These are phyloP conservation scores for Eucalyptus erythrocorys DNA, from an alignment of 345 rosid species.

Conservation along the genomic window DNA sequence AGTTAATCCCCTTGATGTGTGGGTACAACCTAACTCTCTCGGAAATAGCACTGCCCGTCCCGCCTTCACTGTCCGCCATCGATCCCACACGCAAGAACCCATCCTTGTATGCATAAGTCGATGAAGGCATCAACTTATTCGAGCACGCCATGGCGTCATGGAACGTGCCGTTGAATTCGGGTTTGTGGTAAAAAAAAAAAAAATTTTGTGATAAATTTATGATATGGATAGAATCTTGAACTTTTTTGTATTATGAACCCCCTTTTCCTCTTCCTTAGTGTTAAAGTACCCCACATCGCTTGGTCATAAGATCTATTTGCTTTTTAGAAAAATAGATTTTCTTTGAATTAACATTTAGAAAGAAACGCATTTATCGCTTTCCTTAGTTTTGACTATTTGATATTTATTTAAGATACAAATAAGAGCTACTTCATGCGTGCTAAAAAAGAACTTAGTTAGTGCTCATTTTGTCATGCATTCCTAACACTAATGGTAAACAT, in stretches of 20 bases:
- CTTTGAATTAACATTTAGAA: no score
- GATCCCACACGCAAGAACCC: background rate
- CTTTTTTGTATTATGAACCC: fast-evolving
- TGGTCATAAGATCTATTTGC: no score
- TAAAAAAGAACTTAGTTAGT: no score
- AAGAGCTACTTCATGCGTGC: fast-evolving
- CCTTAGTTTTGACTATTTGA: no score
- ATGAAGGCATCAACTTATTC: background rate
- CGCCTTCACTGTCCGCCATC: conserved; percentile 6
- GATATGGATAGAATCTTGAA: no score
- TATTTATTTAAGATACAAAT: no score
- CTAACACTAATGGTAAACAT: no score
- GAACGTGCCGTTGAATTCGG: background rate
- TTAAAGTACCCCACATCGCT: no score
- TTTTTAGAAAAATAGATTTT: no score
- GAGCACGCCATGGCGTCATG: background rate
- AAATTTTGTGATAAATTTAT: no score
- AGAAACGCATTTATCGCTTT: no score
- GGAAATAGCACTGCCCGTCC: background rate
- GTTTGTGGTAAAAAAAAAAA: background rate
- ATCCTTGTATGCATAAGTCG: background rate
- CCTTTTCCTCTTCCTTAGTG: fast-evolving
- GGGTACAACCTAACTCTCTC: background rate
- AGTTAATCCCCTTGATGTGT: background rate
- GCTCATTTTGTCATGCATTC: no score